Percentiles rank a stretch among this genome's conserved stretches.
These are phyloP conservation scores for Phytopythium sindhum DNA, from an alignment of 352 stramenopile genomes.

Conservation along the genomic window DNA sequence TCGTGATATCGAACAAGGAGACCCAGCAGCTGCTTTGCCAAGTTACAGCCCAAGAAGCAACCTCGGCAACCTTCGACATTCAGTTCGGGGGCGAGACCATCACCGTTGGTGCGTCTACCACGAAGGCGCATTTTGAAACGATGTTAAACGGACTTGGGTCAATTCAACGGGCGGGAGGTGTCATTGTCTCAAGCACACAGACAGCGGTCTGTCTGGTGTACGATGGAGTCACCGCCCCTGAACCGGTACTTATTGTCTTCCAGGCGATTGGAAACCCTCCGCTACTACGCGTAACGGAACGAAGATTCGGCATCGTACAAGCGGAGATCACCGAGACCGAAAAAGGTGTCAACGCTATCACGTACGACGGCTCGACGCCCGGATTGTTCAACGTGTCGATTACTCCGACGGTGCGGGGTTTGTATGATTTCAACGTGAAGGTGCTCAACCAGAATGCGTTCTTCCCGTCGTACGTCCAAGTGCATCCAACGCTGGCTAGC, in stretches of 20 bases:
- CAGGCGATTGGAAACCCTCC: conserved; percentile 37
- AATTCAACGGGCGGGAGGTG: conserved; percentile 40
- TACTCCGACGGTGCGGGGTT: conserved; percentile 75
- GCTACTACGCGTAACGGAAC: conserved; percentile 31
- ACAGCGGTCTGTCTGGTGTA: conserved; percentile 38
- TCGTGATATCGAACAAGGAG: conserved; percentile 57
- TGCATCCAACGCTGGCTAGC: conserved; percentile 76
- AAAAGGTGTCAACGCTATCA: conserved; percentile 70
- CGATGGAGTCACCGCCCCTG: conserved; percentile 15
- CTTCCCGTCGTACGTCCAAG: conserved; percentile 69
- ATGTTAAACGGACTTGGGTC: conserved; percentile 46
- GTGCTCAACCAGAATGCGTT: conserved; percentile 49
- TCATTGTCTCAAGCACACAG: conserved; percentile 41
- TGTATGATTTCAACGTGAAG: conserved; percentile 54
- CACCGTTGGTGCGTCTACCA: conserved; percentile 36
- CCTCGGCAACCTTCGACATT: conserved; percentile 46
- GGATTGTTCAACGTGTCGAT: conserved; percentile 86
- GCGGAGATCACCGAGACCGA: conserved; percentile 42
- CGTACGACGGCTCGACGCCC: conserved; percentile 47
- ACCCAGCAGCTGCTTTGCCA: conserved; percentile 53
- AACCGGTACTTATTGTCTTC: conserved; percentile 47
- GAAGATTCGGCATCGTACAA: conserved; percentile 51
- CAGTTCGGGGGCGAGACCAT: conserved; percentile 31
- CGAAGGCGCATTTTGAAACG: conserved; percentile 28
- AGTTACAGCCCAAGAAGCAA: conserved; percentile 25